Percentiles rank a stretch among this genome's conserved stretches.
Conservation (phyloP, 1,139 yeast genomes). For the Yamadazyma friedrichii region DNA sequence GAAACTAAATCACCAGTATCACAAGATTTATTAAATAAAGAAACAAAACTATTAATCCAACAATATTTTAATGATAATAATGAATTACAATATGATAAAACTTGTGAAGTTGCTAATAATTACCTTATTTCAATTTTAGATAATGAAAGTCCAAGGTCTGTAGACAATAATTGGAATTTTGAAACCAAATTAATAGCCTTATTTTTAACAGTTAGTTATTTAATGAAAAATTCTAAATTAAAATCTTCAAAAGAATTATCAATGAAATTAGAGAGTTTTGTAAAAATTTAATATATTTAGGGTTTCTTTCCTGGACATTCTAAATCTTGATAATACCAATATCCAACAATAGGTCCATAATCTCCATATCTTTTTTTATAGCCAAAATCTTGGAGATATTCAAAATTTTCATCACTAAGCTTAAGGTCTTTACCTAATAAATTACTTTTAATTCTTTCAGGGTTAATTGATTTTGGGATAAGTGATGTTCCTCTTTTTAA, state of each 20-base stretch:
- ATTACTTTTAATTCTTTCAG: conserved; percentile 5
- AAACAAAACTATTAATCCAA: no score
- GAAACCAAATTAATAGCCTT: not conserved
- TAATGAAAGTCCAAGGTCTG: not conserved
- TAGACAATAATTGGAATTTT: no score
- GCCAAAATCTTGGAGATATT: conserved; percentile 11
- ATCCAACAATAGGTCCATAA: conserved; percentile 17
- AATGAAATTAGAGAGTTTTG: not conserved
- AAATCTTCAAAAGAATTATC: not conserved
- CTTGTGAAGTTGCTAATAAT: not conserved
- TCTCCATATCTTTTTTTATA: conserved; percentile 16
- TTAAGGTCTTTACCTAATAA: not conserved
- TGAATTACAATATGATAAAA: not conserved
- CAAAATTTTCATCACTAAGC: not conserved
- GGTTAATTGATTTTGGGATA: conserved; percentile 7
- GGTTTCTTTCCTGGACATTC: conserved; percentile 22
- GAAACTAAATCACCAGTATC: conserved; percentile 5
- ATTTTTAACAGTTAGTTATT: not conserved
- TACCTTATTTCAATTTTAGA: not conserved
- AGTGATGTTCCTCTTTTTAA: conserved; percentile 15
- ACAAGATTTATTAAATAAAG: not conserved
- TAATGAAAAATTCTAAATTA: conserved; percentile 1
- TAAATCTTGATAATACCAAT: conserved; percentile 23
- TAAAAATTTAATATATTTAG: not conserved
- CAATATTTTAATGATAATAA: not conserved